These are phyloP conservation scores for Phaeosphaeria sp. DNA, from an alignment of 2,329 filamentous ascomycete genomes.

Conservation along the genomic window DNA sequence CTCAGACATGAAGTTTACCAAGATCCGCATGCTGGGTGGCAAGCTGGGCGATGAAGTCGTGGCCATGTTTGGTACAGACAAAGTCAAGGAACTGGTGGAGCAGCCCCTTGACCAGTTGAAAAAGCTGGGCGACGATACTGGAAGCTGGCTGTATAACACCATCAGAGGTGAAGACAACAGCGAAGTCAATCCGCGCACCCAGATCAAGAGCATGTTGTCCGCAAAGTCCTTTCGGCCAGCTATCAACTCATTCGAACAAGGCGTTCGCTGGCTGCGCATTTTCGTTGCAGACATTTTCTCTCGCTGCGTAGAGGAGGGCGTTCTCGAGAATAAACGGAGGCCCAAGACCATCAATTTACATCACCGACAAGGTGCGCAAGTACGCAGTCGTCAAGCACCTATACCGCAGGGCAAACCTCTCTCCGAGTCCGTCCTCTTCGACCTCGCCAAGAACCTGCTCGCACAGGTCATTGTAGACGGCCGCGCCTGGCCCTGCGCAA, in stretches of 20 bases:
- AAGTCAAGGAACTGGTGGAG: slow-evolving; percentile 75
- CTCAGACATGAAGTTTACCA: slow-evolving; percentile 86
- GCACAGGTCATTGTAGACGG: slow-evolving; percentile 80
- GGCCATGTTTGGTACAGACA: slow-evolving; percentile 80
- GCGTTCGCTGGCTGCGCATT: slow-evolving; percentile 83
- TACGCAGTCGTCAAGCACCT: slow-evolving; percentile 74
- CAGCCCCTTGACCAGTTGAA: slow-evolving; percentile 77
- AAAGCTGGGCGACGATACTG: slow-evolving; percentile 83
- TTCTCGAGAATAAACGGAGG: slow-evolving; percentile 83
- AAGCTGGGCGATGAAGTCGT: slow-evolving; percentile 90
- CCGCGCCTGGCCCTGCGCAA: slow-evolving; percentile 86
- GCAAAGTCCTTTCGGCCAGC: slow-evolving; percentile 92
- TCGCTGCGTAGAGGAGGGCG: slow-evolving; percentile 87
- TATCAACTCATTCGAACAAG: slow-evolving; percentile 80
- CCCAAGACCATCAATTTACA: slow-evolving; percentile 88
- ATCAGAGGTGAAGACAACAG: slow-evolving; percentile 86
- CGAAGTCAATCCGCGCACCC: slow-evolving; percentile 88
- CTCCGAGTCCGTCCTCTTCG: slow-evolving; percentile 75
- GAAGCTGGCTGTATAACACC: slow-evolving; percentile 82
- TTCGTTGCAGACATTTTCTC: slow-evolving; percentile 92
- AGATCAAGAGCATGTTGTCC: slow-evolving; percentile 97
- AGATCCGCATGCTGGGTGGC: slow-evolving; percentile 92
- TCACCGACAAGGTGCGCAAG: slow-evolving; percentile 76
- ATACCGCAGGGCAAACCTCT: slow-evolving; percentile 79
- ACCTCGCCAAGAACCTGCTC: slow-evolving; percentile 77